Evolutionary conservation across 225 moss, liverwort and hornwort genomes (phyloP).

Genomic region (Pseudisothecium myosuroides): DNA sequence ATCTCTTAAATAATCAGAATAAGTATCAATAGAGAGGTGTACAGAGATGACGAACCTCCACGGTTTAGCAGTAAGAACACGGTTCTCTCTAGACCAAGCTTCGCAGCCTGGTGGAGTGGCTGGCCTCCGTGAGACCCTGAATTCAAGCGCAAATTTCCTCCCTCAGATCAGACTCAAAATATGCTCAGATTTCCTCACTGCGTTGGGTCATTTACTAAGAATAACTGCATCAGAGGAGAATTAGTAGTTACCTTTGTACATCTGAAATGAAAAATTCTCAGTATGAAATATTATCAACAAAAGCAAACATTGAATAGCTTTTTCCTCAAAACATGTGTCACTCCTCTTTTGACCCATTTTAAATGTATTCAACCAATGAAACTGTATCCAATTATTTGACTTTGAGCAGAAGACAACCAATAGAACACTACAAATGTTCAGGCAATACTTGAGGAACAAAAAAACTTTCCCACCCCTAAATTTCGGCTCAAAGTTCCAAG

Average conservation of each 20-base stretch:
- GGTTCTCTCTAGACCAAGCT: constrained; percentile 78
- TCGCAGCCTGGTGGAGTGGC: constrained; percentile 97
- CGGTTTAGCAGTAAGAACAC: constrained; percentile 63
- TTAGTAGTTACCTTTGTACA: not conserved
- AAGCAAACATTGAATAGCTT: not conserved
- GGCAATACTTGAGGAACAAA: not conserved
- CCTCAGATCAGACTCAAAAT: not conserved
- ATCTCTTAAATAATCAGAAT: not conserved
- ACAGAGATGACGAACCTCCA: constrained; percentile 46
- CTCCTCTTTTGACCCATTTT: not conserved
- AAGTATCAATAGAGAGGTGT: not conserved
- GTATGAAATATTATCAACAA: not conserved
- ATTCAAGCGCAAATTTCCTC: not conserved
- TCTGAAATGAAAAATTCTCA: not conserved
- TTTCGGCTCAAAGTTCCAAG: not conserved
- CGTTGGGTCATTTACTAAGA: not conserved
- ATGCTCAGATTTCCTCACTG: not conserved
- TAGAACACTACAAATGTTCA: not conserved
- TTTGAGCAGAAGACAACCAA: not conserved
- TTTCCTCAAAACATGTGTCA: not conserved
- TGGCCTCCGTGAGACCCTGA: constrained; percentile 82
- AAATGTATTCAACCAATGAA: not conserved
- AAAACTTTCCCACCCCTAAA: not conserved
- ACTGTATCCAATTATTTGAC: not conserved
- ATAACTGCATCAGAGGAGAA: not conserved